phyloP scores from a whole-genome alignment of 352 stramenopile species.

The Pythium chondricola region DNA sequence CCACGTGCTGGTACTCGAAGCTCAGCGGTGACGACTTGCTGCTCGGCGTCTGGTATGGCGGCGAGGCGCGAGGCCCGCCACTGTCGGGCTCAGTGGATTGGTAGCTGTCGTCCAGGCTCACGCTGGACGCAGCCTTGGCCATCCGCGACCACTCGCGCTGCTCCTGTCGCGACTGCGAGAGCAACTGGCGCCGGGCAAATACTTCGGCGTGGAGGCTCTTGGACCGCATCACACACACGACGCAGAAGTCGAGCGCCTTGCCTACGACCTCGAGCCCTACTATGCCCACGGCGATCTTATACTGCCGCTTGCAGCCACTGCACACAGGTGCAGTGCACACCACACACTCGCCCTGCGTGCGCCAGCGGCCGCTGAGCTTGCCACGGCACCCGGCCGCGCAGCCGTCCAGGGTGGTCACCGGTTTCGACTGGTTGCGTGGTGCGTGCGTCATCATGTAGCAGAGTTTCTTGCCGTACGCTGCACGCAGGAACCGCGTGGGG shows the following conservation, averaged over 20 bases:
- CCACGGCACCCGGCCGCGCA: neutral
- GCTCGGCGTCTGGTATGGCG: too few species aligned
- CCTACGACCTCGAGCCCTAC: neutral
- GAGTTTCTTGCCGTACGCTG: constrained; percentile 2
- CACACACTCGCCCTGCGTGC: neutral
- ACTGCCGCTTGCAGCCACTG: neutral
- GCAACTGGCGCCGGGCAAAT: neutral
- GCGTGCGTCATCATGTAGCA: neutral
- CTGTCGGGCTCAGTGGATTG: too few species aligned
- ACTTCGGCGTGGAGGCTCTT: neutral
- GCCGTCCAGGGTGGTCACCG: neutral
- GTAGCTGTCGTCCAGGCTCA: neutral
- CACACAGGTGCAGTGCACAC: neutral
- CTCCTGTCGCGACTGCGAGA: neutral
- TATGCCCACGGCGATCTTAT: neutral
- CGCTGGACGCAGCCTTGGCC: neutral
- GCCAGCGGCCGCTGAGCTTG: neutral
- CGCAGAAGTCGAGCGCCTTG: neutral
- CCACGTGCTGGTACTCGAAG: too few species aligned
- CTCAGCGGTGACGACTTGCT: too few species aligned
- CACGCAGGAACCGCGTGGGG: neutral
- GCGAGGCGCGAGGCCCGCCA: too few species aligned
- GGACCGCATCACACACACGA: neutral
- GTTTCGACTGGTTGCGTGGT: neutral
- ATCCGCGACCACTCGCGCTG: neutral